Conservation (phyloP, 148 eudicot species). For the Persicaria tinctoria region DNA sequence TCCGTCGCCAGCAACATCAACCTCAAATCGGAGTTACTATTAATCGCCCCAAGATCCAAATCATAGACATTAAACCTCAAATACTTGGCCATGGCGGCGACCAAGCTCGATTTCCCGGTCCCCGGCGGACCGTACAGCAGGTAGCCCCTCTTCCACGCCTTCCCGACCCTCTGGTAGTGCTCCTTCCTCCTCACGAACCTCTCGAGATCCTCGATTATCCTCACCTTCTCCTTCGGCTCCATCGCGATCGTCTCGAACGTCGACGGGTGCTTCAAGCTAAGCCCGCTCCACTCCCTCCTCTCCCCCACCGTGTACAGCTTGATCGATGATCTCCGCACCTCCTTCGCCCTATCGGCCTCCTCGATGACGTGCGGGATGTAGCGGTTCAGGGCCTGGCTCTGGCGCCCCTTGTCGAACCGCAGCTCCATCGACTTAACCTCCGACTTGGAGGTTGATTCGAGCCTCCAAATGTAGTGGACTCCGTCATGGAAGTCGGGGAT, state of each 20-base stretch:
- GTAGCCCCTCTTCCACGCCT: slow-evolving; percentile 13
- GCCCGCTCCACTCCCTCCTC: background rate
- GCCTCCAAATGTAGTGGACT: background rate
- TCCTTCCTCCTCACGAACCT: slow-evolving; percentile 18
- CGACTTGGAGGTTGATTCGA: background rate
- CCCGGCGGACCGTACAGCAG: slow-evolving; percentile 18
- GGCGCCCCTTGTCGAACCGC: slow-evolving; percentile 18
- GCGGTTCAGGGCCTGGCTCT: slow-evolving; percentile 17
- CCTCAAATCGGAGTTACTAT: slow-evolving; percentile 25
- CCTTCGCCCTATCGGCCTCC: slow-evolving; percentile 15
- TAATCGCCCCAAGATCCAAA: slow-evolving; percentile 27
- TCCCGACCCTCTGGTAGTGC: slow-evolving; percentile 8
- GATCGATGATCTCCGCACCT: slow-evolving; percentile 21
- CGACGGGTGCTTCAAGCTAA: slow-evolving; percentile 8
- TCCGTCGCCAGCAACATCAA: slow-evolving; percentile 23
- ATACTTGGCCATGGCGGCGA: slow-evolving; percentile 27
- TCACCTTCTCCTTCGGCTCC: slow-evolving; percentile 1
- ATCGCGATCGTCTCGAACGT: slow-evolving; percentile 12
- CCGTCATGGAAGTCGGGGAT: slow-evolving; percentile 5
- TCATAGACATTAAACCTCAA: slow-evolving; percentile 30
- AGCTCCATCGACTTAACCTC: slow-evolving; percentile 14
- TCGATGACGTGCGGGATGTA: slow-evolving; percentile 24
- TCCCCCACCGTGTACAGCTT: slow-evolving; percentile 13
- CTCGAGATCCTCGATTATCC: background rate
- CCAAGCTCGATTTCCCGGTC: slow-evolving; percentile 26